Evolutionary conservation across 2,329 filamentous ascomycete species (phyloP).

Genomic region (Pestalotiopsis sp.): DNA sequence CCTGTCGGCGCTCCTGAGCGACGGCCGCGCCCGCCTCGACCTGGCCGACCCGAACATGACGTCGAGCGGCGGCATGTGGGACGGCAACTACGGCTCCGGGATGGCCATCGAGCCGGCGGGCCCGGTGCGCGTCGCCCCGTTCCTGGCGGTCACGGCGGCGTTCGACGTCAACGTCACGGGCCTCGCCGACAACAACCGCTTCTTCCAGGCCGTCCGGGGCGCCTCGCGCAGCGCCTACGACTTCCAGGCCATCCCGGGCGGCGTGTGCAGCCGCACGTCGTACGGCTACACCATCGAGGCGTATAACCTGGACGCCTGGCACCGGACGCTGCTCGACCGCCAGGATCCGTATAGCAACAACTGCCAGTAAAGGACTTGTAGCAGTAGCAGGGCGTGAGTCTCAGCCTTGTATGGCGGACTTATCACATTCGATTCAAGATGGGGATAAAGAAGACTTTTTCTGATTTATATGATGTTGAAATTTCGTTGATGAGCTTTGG

Average conservation of each 20-base stretch:
- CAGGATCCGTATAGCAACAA: slow-evolving; percentile 29
- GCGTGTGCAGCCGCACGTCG: not conserved
- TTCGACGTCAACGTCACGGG: not conserved
- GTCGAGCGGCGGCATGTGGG: not conserved
- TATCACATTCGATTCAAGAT: no score
- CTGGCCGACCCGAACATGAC: not conserved
- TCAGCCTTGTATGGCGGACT: no score
- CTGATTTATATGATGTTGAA: no score
- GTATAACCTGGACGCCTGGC: slow-evolving; percentile 29
- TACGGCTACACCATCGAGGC: slow-evolving; percentile 27
- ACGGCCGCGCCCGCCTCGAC: not conserved
- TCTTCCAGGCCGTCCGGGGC: not conserved
- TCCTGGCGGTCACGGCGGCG: not conserved
- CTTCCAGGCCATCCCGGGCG: not conserved
- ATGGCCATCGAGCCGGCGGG: not conserved
- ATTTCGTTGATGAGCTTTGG: no score
- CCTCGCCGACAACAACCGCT: not conserved
- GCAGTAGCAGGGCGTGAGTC: not conserved
- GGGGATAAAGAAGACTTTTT: no score
- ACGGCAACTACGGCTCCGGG: not conserved
- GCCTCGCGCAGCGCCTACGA: not conserved
- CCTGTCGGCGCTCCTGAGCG: not conserved
- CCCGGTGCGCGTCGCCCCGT: not conserved
- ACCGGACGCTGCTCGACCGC: slow-evolving; percentile 25
- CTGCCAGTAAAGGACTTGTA: slow-evolving; percentile 22